Percentiles rank a stretch among this genome's conserved stretches.
Evolutionary conservation across 257 asterid species (phyloP).

Genomic region (Coffea canephora): DNA sequence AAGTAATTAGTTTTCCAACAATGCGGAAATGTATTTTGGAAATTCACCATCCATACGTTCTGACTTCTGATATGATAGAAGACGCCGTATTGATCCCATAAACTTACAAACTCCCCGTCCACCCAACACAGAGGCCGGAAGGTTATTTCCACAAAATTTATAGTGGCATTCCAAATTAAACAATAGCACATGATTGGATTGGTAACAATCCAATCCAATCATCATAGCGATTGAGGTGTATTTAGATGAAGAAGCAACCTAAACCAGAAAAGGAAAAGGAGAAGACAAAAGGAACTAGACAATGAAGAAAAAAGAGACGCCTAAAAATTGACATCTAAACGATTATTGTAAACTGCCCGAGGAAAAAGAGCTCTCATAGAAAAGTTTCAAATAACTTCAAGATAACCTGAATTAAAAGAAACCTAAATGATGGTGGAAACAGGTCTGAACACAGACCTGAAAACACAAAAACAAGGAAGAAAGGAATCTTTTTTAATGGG

Average conservation of each 20-base stretch:
- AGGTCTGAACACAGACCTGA: not conserved
- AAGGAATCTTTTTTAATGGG: slow-evolving; percentile 1
- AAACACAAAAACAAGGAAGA: not conserved
- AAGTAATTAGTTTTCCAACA: not conserved
- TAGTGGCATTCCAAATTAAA: too few species aligned
- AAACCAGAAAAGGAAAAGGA: too few species aligned
- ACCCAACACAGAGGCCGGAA: not conserved
- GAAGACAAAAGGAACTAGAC: too few species aligned
- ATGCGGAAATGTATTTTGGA: not conserved
- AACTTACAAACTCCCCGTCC: not conserved
- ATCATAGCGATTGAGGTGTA: too few species aligned
- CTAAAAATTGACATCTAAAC: too few species aligned
- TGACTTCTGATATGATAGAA: too few species aligned
- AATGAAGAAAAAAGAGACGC: too few species aligned
- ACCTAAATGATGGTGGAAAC: not conserved
- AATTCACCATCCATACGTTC: not conserved
- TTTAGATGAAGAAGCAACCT: too few species aligned
- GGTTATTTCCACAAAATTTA: not conserved
- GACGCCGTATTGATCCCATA: not conserved
- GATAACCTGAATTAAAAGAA: not conserved
- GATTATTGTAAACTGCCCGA: too few species aligned
- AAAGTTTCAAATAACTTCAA: not conserved
- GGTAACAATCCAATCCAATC: too few species aligned
- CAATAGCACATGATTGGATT: too few species aligned
- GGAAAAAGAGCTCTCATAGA: too few species aligned